Conservation (phyloP, 164 flowering plant species). For the Cinnamomum chago region DNA sequence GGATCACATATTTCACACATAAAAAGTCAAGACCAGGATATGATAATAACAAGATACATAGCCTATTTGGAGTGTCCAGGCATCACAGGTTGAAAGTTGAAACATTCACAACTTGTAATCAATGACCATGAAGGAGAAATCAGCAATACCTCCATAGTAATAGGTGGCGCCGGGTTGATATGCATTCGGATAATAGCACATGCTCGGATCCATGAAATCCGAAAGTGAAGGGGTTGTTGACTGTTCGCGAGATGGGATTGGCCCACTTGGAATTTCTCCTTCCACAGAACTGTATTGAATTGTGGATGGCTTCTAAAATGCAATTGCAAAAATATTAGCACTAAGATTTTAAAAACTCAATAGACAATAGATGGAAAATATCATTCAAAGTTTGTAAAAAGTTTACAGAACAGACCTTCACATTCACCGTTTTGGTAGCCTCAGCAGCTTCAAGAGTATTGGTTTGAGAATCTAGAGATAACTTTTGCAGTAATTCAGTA, state of each 20-base stretch:
- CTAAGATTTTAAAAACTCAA: not conserved
- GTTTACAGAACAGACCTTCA: not conserved
- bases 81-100: not conserved
- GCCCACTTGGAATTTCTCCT: conserved; percentile 36
- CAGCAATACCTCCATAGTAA: conserved; percentile 47
- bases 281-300: conserved; percentile 39
- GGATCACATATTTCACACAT: not conserved
- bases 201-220: conserved; percentile 32
- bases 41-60: not conserved
- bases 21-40: not conserved
- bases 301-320: conserved; percentile 25
- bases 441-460: conserved; percentile 47
- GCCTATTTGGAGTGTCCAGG: too few relatives aligned
- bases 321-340: not conserved
- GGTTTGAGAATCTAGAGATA: conserved; percentile 53
- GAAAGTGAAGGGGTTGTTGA: conserved; percentile 31
- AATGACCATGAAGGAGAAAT: not conserved
- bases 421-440: conserved; percentile 53
- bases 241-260: conserved; percentile 38
- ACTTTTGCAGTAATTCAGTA: conserved; percentile 61
- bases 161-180: conserved; percentile 34
- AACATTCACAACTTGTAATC: not conserved
- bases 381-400: not conserved
- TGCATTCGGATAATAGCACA: conserved; percentile 40
- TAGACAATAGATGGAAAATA: not conserved